These are phyloP conservation scores for Apophysomyces variabilis DNA, from an alignment of 371 early-diverging fungal species.

Conservation along the genomic window DNA sequence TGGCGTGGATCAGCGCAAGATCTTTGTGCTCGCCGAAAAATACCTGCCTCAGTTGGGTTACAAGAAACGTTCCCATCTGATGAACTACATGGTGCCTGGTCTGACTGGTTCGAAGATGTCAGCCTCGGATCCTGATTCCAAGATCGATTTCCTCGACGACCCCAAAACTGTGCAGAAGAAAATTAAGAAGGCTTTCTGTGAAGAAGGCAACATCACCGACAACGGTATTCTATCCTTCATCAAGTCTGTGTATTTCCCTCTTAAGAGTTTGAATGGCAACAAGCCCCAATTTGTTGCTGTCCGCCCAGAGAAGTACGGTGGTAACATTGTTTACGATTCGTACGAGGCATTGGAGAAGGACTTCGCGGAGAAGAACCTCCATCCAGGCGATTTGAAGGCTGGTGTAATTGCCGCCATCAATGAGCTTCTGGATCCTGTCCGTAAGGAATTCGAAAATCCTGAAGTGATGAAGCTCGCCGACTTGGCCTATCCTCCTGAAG, in stretches of 20 bases:
- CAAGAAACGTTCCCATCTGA: conserved; percentile 98
- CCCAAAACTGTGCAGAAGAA: conserved; percentile 89
- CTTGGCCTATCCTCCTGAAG: conserved; percentile 72
- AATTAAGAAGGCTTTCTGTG: conserved; percentile 98
- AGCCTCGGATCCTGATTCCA: conserved; percentile 97
- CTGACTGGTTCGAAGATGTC: conserved; percentile 98
- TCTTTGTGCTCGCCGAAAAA: conserved; percentile 98
- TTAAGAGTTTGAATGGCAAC: conserved; percentile 61
- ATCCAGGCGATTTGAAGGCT: conserved; percentile 98
- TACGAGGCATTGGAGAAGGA: conserved; percentile 85
- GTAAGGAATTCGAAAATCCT: conserved; percentile 72
- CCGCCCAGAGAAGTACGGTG: conserved; percentile 91
- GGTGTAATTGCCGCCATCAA: conserved; percentile 89
- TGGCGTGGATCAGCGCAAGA: conserved; percentile 99
- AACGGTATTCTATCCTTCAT: conserved; percentile 95
- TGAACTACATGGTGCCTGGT: conserved; percentile 99
- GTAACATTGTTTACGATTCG: conserved; percentile 73
- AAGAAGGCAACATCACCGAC: conserved; percentile 95
- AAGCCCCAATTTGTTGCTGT: conserved; percentile 69
- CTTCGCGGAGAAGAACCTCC: conserved; percentile 87
- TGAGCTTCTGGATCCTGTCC: conserved; percentile 90
- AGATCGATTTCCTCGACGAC: conserved; percentile 97
- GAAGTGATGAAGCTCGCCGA: conserved; percentile 68
- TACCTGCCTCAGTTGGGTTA: conserved; percentile 97
- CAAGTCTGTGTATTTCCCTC: conserved; percentile 92